A percentile compares a stretch with the other conserved stretches of the same genome.
phyloP scores from a whole-genome alignment of 306 rosid genomes.

The Fagus crenata region DNA sequence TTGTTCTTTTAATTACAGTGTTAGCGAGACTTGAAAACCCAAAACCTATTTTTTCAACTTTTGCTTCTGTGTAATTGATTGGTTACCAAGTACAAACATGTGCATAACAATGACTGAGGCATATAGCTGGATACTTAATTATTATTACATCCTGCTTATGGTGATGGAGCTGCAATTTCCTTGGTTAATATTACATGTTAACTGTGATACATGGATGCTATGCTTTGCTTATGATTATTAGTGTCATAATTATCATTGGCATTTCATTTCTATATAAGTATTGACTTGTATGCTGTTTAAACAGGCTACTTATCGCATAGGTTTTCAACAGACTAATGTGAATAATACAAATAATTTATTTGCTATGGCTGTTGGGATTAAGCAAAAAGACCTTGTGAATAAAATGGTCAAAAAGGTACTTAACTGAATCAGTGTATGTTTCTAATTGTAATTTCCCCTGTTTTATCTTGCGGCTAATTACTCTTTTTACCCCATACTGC shows the following conservation, averaged over 20 bases:
- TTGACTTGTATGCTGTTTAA: slow-evolving; percentile 23
- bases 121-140: neutral
- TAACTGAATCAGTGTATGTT: neutral
- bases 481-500: slow-evolving; percentile 24
- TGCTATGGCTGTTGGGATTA: slow-evolving; percentile 74
- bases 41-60: neutral
- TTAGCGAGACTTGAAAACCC: too few species aligned
- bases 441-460: slow-evolving; percentile 10
- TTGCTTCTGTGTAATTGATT: neutral
- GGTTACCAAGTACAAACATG: neutral
- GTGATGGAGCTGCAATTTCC: neutral
- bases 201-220: neutral
- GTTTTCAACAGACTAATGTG: slow-evolving; percentile 34
- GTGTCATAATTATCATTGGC: neutral
- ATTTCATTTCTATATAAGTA: slow-evolving; percentile 4
- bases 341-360: slow-evolving; percentile 49
- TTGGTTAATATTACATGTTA: neutral
- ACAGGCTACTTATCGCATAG: neutral
- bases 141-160: neutral
- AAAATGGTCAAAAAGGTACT: slow-evolving; percentile 82
- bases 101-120: neutral
- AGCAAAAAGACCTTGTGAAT: slow-evolving; percentile 68
- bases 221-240: neutral
- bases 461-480: slow-evolving; percentile 3
- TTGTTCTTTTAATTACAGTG: neutral